phyloP scores from a whole-genome alignment of 2,329 filamentous ascomycete species.

The Hysterium pulicare region DNA sequence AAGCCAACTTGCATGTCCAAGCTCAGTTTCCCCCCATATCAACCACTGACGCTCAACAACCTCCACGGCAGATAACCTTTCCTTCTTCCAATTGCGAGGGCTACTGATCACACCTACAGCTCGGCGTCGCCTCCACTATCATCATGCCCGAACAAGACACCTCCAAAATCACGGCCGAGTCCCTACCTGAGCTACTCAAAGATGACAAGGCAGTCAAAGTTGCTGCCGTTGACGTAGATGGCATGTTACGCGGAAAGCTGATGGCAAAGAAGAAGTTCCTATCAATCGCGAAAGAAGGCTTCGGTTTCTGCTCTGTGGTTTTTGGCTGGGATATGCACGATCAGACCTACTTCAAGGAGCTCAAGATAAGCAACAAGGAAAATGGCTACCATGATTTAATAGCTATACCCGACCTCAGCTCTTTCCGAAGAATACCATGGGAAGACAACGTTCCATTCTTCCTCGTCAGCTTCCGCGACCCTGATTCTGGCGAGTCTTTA shows the following conservation, averaged over 20 bases:
- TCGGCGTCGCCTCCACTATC: background rate
- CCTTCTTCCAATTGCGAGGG: too few species aligned
- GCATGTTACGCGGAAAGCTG: conserved; percentile 82
- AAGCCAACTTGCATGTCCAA: conserved; percentile 15
- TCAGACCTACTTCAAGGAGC: conserved; percentile 78
- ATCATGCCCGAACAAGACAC: conserved; percentile 22
- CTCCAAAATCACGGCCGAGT: conserved; percentile 56
- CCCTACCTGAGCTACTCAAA: conserved; percentile 64
- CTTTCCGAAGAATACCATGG: conserved; percentile 85
- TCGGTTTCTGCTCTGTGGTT: conserved; percentile 91
- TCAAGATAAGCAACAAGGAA: conserved; percentile 82
- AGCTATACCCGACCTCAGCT: conserved; percentile 73
- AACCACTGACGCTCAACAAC: too few species aligned
- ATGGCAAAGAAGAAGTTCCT: conserved; percentile 92
- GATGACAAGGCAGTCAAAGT: conserved; percentile 80
- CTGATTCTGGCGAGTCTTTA: conserved; percentile 68
- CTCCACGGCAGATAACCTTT: too few species aligned
- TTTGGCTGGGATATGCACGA: conserved; percentile 99
- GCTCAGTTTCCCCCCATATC: too few species aligned
- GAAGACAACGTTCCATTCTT: conserved; percentile 84
- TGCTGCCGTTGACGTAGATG: conserved; percentile 83
- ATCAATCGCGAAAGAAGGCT: conserved; percentile 73
- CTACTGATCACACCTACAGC: too few species aligned
- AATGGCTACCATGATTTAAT: conserved; percentile 87
- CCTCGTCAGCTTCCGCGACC: conserved; percentile 77